Percentiles rank a stretch among this genome's conserved stretches.
These are phyloP conservation scores for Geranium incanum DNA, from an alignment of 441 rosid genomes.

Conservation along the genomic window DNA sequence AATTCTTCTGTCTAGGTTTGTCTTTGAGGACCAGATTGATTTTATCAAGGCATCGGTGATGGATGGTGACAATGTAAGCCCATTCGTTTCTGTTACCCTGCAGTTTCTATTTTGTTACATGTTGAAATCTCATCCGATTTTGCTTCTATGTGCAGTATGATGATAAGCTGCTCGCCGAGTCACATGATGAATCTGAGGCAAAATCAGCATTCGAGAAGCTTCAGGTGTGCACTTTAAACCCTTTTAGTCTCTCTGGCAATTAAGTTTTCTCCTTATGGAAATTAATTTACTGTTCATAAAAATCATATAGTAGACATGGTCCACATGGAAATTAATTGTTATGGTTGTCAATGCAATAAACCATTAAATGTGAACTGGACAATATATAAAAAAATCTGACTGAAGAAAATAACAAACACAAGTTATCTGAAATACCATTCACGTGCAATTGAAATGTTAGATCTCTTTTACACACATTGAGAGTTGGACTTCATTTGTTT, in stretches of 20 bases:
- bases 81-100: constrained; percentile 14
- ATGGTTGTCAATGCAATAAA: neutral
- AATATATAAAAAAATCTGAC: neutral
- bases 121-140: constrained; percentile 13
- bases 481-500: neutral
- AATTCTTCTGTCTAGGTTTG: constrained; percentile 39
- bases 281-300: neutral
- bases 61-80: constrained; percentile 72
- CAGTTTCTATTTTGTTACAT: constrained; percentile 12
- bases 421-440: neutral
- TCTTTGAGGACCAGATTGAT: constrained; percentile 84
- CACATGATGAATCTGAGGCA: constrained; percentile 36
- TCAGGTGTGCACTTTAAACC: constrained; percentile 42
- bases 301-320: constrained; percentile 6
- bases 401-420: neutral
- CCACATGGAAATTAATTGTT: neutral
- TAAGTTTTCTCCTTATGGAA: neutral
- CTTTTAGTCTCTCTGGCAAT: constrained; percentile 12
- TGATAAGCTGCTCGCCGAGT: constrained; percentile 32
- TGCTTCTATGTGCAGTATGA: constrained; percentile 45
- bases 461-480: neutral
- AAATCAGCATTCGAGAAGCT: constrained; percentile 71
- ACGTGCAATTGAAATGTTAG: neutral
- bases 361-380: neutral
- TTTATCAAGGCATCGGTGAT: constrained; percentile 72